Evolutionary conservation across 768 basidiomycete genomes (phyloP), one percentile per base, ranked within the genome.

Genomic region (Kwoniella dejecticola): DNA sequence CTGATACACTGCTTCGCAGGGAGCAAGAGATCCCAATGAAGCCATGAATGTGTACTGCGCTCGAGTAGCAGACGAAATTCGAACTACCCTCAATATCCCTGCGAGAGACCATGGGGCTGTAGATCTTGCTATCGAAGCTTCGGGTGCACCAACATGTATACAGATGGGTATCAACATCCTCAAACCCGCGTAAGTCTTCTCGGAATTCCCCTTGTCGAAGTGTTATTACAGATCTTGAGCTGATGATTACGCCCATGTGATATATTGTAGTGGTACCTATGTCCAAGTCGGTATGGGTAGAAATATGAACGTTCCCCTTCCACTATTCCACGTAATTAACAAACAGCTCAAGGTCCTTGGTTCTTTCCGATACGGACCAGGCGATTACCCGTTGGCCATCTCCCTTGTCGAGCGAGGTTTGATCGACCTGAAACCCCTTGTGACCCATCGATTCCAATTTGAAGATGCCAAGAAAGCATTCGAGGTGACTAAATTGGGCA

Each of bases 91-190:
- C 42, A 83, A 83, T 6, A 85, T 95, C 62, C 80, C 85, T 41
- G 88, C 89, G 60, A 82, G 87, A 44, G 93, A 91, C 12, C 72
- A 79, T n/a, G 82, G 83, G 8, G 83, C 84, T 3, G 85, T 95
- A 60, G 91, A 96, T 79, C 81, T 95, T 33, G 88, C 94, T 61
- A 82, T 96, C 48, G 94, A 97, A 72, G 91, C 91, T 17, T 91
- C 89, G 57, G 92, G 94, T 38, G 92, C 93, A 4, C 91, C 94
- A 77, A 86, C 87, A 8, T 94, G 91, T 49, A 89, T 96, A 63
- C 91, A 91, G 77, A 91, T 89, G 21, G 90, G 85, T 10, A 80
- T 91, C 63, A 83, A 85, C 71, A 79, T 95, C 47, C 86, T 85
- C 60, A 88, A 87, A 80, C 79, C 83, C 41, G 89, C 90, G 52